These are phyloP conservation scores for Suillus brevipes DNA, from an alignment of 768 basidiomycete species.

Conservation along the genomic window DNA sequence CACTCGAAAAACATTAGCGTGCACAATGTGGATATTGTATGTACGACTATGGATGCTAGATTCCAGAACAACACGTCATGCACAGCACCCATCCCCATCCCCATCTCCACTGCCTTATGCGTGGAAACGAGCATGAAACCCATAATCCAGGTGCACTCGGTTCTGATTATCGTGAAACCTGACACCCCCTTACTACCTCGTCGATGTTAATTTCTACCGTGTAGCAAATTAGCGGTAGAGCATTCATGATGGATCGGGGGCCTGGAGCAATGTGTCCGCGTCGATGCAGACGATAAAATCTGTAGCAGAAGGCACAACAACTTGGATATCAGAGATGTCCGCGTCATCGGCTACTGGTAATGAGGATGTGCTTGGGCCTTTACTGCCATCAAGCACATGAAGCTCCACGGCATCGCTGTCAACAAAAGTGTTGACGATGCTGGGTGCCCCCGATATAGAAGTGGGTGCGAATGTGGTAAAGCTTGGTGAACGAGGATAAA, in stretches of 20 bases:
- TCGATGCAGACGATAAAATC: not conserved
- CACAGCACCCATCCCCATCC: no score
- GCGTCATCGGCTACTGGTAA: not conserved
- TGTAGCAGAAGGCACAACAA: not conserved
- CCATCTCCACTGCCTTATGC: not conserved
- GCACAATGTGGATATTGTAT: not conserved
- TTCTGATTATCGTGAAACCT: constrained; percentile 21
- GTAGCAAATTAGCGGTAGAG: no score
- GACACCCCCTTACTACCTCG: not conserved
- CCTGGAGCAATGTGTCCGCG: not conserved
- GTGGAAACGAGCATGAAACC: not conserved
- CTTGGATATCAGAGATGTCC: not conserved
- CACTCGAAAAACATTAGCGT: not conserved
- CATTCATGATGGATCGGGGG: not conserved
- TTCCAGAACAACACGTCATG: not conserved
- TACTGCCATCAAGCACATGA: not conserved
- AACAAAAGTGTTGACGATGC: not conserved
- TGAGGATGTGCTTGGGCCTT: not conserved
- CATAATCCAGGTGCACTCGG: not conserved
- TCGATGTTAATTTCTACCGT: not conserved
- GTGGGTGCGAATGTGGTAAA: not conserved
- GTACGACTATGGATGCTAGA: not conserved
- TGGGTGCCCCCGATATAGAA: not conserved
- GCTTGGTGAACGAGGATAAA: not conserved
- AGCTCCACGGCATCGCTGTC: not conserved